Conservation (phyloP, 257 asterid genomes). For the Linaria vulgaris region DNA sequence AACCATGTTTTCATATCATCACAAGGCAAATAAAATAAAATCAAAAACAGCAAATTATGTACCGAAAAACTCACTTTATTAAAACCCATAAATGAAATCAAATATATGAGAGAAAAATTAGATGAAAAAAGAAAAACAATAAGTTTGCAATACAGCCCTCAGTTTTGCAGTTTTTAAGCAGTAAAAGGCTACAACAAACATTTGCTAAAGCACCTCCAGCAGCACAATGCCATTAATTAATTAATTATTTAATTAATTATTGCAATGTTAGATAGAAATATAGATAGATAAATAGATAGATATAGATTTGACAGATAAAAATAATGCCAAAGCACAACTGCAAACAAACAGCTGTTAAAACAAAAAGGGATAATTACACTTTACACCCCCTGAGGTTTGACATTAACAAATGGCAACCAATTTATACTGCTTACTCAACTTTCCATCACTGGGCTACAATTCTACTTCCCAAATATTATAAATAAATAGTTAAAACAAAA, state of each 20-base stretch:
- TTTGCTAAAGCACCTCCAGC: conserved; percentile 21
- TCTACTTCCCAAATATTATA: not conserved
- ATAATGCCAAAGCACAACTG: conserved; percentile 2
- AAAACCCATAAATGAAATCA: not conserved
- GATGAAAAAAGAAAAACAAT: too few relatives aligned
- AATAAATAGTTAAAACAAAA: not conserved
- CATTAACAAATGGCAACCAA: conserved; percentile 22
- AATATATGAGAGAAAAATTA: too few relatives aligned
- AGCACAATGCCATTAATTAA: not conserved
- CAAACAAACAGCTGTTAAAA: conserved; percentile 3
- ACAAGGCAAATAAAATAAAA: conserved; percentile 19
- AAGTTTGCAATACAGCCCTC: conserved; percentile 22
- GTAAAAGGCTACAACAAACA: conserved; percentile 26
- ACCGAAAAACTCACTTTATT: too few relatives aligned
- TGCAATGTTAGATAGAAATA: too few relatives aligned
- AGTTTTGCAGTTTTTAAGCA: not conserved
- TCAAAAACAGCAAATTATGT: too few relatives aligned
- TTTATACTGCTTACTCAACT: conserved; percentile 23
- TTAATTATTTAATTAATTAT: too few relatives aligned
- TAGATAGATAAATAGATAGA: not conserved
- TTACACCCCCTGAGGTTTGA: not conserved
- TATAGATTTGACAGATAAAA: not conserved
- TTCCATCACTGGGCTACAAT: conserved; percentile 20
- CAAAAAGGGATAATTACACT: conserved; percentile 5
- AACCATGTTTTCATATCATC: conserved; percentile 13